phyloP scores from a whole-genome alignment of 352 stramenopile species.

The Blastocystis hominis region DNA sequence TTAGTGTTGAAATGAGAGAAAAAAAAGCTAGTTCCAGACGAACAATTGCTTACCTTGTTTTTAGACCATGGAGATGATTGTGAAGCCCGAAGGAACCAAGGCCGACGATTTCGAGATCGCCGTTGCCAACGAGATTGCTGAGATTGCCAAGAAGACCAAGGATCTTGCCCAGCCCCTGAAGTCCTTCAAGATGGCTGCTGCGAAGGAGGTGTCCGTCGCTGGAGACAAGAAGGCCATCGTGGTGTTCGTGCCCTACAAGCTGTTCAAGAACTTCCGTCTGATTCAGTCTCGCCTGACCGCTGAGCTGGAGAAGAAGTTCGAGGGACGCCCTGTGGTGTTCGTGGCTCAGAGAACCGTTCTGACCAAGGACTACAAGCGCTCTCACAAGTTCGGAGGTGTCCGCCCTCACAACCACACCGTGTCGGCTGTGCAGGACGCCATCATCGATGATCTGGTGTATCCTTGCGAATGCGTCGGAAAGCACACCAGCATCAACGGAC shows the following conservation, averaged over 20 bases:
- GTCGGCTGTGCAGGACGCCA: conserved; percentile 92
- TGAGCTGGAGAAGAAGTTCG: conserved; percentile 99
- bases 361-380: conserved; percentile 85
- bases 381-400: conserved; percentile 82
- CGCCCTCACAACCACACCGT: conserved; percentile 90
- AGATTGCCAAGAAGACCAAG: conserved; percentile 4
- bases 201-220: conserved; percentile 89
- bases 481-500: conserved; percentile 87
- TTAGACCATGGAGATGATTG: background rate
- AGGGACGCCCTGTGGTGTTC: conserved; percentile 90
- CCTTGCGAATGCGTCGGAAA: conserved; percentile 98
- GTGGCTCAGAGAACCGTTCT: conserved; percentile 97
- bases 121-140: background rate
- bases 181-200: conserved; percentile 64
- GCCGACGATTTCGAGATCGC: background rate
- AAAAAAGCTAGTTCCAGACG: background rate
- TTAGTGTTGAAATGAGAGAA: background rate
- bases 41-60: background rate
- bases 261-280: conserved; percentile 93
- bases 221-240: conserved; percentile 89
- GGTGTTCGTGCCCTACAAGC: conserved; percentile 93
- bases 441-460: conserved; percentile 94
- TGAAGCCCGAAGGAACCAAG: background rate
- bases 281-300: conserved; percentile 91
- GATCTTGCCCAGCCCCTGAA: background rate